phyloP scores from a whole-genome alignment of 495 filamentous ascomycete species.

The Penicillium riverlandense region DNA sequence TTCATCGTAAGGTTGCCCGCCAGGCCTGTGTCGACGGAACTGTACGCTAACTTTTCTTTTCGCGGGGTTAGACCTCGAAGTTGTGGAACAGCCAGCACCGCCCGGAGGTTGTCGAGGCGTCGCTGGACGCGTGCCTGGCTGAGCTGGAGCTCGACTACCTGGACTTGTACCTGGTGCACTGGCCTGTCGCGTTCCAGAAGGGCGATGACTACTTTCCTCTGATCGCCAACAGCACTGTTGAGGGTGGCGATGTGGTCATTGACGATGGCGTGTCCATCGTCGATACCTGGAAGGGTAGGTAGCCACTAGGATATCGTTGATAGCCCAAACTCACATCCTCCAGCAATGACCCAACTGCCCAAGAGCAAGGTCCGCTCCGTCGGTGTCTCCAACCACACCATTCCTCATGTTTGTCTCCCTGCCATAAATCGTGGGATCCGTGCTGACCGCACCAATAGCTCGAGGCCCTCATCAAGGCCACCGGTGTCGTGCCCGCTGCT shows the following conservation, averaged over 20 bases:
- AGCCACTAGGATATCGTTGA: not conserved
- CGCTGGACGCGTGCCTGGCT: slow-evolving; percentile 39
- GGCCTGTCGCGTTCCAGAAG: slow-evolving; percentile 41
- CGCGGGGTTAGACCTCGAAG: slow-evolving; percentile 34
- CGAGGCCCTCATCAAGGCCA: slow-evolving; percentile 43
- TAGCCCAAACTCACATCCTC: slow-evolving; percentile 1
- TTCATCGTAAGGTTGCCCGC: slow-evolving; percentile 32
- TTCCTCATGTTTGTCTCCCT: slow-evolving; percentile 29
- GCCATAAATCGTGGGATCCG: not conserved
- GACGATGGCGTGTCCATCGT: slow-evolving; percentile 42
- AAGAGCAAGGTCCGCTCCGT: slow-evolving; percentile 44
- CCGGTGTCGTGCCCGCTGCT: slow-evolving; percentile 39
- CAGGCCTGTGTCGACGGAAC: no score
- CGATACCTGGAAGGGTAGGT: slow-evolving; percentile 43
- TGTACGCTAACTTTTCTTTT: no score
- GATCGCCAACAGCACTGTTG: slow-evolving; percentile 22
- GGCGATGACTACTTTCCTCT: slow-evolving; percentile 39
- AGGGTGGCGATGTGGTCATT: slow-evolving; percentile 35
- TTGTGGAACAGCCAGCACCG: slow-evolving; percentile 45
- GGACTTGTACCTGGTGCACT: slow-evolving; percentile 48
- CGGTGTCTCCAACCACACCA: slow-evolving; percentile 45
- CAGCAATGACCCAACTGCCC: slow-evolving; percentile 44
- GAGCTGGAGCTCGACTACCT: slow-evolving; percentile 44
- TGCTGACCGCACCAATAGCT: slow-evolving; percentile 21
- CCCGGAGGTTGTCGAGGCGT: slow-evolving; percentile 37